These are phyloP conservation scores for Colletotrichum euphorbiae DNA, from an alignment of 2,329 filamentous ascomycete genomes.

Conservation along the genomic window DNA sequence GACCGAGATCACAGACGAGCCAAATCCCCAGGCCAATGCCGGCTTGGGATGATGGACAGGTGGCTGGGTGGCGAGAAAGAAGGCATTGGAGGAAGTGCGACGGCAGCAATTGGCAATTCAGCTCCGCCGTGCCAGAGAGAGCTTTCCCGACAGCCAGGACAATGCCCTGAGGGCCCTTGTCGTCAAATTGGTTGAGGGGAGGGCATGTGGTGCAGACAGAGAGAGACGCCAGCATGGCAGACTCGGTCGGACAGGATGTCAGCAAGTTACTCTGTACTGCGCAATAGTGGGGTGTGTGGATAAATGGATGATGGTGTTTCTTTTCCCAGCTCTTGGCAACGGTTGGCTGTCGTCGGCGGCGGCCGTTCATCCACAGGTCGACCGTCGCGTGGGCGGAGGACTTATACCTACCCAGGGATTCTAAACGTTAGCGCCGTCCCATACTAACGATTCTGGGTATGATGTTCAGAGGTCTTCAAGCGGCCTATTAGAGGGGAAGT, in stretches of 20 bases:
- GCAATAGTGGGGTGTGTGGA: background rate
- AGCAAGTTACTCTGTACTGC: background rate
- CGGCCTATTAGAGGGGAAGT: too few relatives aligned
- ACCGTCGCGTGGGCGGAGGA: too few relatives aligned
- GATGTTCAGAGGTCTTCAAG: too few relatives aligned
- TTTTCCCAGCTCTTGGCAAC: conserved; percentile 36
- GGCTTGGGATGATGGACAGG: background rate
- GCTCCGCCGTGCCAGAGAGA: background rate
- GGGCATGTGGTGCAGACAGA: background rate
- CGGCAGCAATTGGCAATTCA: background rate
- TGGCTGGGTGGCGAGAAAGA: background rate
- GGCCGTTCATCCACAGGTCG: conserved; percentile 3
- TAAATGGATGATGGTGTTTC: conserved; percentile 16
- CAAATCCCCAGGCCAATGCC: too few relatives aligned
- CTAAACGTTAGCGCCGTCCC: too few relatives aligned
- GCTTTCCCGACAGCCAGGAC: background rate
- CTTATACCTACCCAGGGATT: too few relatives aligned
- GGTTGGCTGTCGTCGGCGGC: conserved; percentile 35
- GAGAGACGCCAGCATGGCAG: too few relatives aligned
- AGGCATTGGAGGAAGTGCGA: background rate
- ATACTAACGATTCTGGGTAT: too few relatives aligned
- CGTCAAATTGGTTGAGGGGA: background rate
- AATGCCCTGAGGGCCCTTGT: background rate
- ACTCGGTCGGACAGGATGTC: too few relatives aligned
- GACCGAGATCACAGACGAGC: background rate